Conservation (phyloP, 2,329 filamentous ascomycete species). For the Aspergillus glaucus region DNA sequence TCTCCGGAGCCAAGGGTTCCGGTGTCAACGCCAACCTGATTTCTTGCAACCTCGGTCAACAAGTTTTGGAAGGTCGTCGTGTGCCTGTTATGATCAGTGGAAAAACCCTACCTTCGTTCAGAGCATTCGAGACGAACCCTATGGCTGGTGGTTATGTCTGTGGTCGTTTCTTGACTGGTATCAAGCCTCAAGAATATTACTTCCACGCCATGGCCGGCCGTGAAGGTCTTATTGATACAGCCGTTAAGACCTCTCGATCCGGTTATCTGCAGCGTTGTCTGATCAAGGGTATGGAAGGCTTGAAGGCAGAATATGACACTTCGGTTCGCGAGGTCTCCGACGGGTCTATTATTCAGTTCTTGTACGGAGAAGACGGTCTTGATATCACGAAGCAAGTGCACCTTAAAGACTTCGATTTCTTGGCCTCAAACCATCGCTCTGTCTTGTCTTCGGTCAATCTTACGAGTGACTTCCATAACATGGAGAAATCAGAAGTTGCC, state of each 20-base stretch:
- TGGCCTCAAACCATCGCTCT: constrained; percentile 77
- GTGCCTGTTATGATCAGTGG: constrained; percentile 97
- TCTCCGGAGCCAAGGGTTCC: constrained; percentile 88
- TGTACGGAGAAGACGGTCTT: constrained; percentile 93
- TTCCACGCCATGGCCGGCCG: constrained; percentile 99
- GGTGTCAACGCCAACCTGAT: constrained; percentile 95
- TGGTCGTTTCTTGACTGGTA: constrained; percentile 94
- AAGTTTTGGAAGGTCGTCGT: constrained; percentile 88
- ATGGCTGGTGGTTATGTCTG: constrained; percentile 90
- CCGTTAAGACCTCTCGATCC: constrained; percentile 95
- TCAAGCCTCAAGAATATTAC: constrained; percentile 95
- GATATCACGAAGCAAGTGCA: constrained; percentile 94
- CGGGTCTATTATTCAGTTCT: constrained; percentile 85
- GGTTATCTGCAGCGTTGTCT: constrained; percentile 95
- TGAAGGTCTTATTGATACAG: constrained; percentile 97
- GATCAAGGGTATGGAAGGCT: constrained; percentile 96
- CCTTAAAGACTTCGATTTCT: constrained; percentile 81
- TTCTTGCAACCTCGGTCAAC: constrained; percentile 94
- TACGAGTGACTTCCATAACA: constrained; percentile 45
- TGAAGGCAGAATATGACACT: constrained; percentile 86
- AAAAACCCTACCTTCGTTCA: constrained; percentile 91
- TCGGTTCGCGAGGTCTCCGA: constrained; percentile 84
- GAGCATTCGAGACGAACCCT: constrained; percentile 80
- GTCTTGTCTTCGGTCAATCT: constrained; percentile 71
- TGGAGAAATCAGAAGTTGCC: constrained; percentile 61